Percentiles rank a stretch among this genome's conserved stretches.
Evolutionary conservation across 441 rosid genomes (phyloP).

Genomic region (Gossypium laxum): DNA sequence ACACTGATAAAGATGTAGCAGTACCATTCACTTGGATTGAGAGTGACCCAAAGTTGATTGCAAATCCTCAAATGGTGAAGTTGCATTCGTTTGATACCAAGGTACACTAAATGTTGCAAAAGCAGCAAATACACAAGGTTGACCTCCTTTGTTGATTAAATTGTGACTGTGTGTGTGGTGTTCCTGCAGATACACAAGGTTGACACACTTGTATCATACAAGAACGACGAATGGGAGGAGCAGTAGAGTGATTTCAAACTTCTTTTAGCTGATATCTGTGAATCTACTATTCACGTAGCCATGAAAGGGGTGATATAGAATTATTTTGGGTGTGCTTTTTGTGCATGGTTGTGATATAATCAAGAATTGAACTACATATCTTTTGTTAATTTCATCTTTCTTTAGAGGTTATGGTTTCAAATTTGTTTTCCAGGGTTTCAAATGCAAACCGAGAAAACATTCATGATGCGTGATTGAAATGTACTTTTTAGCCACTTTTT

Average conservation of each 20-base stretch:
- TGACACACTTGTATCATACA: conserved; percentile 89
- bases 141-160: background rate
- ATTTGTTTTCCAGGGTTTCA: background rate
- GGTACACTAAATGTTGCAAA: conserved; percentile 29
- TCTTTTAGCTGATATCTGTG: conserved; percentile 19
- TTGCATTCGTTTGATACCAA: conserved; percentile 88
- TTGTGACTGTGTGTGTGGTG: background rate
- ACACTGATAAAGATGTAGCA: conserved; percentile 72
- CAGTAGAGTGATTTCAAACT: conserved; percentile 19
- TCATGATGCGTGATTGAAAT: background rate
- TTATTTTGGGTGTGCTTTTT: background rate
- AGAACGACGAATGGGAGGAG: conserved; percentile 91
- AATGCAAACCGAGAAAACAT: background rate
- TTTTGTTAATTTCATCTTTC: background rate
- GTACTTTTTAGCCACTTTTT: background rate
- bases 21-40: conserved; percentile 90
- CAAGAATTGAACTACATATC: background rate
- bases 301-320: background rate
- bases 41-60: conserved; percentile 82
- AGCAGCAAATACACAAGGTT: background rate
- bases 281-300: conserved; percentile 41
- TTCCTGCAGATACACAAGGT: conserved; percentile 82
- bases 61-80: conserved; percentile 95
- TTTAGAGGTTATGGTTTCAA: background rate
- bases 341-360: background rate